Percentiles rank a stretch among this genome's conserved stretches.
Conservation (phyloP, 345 rosid genomes). For the Eucalyptus curtisii region DNA sequence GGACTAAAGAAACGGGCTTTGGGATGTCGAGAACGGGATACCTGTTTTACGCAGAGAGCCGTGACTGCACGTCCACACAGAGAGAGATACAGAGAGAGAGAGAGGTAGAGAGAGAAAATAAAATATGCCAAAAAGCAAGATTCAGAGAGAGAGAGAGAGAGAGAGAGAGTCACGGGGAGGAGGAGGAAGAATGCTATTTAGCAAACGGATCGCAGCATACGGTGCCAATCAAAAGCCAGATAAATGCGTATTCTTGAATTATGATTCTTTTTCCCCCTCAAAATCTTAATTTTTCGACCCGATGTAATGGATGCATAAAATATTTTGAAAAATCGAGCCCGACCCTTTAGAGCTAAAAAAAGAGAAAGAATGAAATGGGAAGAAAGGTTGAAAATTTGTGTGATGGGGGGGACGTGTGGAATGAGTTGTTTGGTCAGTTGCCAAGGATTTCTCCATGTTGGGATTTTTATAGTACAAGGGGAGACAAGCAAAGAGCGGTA, state of each 20-base stretch:
- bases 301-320: background rate
- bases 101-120: background rate
- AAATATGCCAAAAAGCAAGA: background rate
- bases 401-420: background rate
- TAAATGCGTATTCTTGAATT: background rate
- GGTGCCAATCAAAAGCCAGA: background rate
- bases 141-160: background rate
- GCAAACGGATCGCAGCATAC: background rate
- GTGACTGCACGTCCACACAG: background rate
- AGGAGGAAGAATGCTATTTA: background rate
- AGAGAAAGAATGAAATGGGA: background rate
- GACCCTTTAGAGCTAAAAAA: background rate
- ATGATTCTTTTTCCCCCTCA: background rate
- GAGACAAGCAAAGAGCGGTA: rapidly evolving
- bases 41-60: background rate
- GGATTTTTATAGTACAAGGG: background rate
- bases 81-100: background rate
- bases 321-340: background rate
- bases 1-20: background rate
- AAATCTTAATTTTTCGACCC: background rate
- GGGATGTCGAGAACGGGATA: background rate
- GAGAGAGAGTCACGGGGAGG: background rate
- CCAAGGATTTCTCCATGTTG: background rate
- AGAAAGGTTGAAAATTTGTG: background rate
- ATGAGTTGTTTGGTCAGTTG: background rate